Conservation (phyloP, 1,284 basidiomycete genomes). For the Dichomitus squalens region DNA sequence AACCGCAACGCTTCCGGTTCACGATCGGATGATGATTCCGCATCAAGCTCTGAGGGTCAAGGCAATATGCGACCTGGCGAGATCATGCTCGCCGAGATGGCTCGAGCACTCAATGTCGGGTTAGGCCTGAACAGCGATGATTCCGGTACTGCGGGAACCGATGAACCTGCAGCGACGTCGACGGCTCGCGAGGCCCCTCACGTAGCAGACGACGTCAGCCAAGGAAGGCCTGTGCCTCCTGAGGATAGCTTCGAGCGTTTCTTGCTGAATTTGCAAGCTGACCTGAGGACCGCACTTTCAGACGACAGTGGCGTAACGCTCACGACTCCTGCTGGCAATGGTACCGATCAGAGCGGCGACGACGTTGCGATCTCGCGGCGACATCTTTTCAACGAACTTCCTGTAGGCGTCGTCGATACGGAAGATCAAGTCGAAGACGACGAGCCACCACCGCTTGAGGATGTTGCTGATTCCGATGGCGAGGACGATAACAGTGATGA, state of each 20-base stretch:
- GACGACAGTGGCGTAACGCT: constrained; percentile 22
- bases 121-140: constrained; percentile 47
- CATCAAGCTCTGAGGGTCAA: constrained; percentile 7
- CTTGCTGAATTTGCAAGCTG: constrained; percentile 70
- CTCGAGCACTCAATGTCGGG: constrained; percentile 72
- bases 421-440: constrained; percentile 28
- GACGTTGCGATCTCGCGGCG: not conserved
- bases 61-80: constrained; percentile 38
- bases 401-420: not conserved
- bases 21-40: not conserved
- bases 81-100: constrained; percentile 75
- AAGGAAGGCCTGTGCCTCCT: constrained; percentile 41
- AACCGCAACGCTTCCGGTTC: constrained; percentile 15
- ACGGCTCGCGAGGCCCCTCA: not conserved
- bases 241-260: constrained; percentile 79
- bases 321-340: not conserved
- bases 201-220: constrained; percentile 4
- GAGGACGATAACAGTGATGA: constrained; percentile 10
- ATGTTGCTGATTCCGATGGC: constrained; percentile 24
- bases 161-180: not conserved
- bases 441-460: constrained; percentile 33
- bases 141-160: not conserved
- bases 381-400: constrained; percentile 1
- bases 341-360: not conserved
- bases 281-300: constrained; percentile 61